These are phyloP conservation scores for Boletus pseudo-olivaceus DNA, from an alignment of 768 basidiomycete species.

Conservation along the genomic window DNA sequence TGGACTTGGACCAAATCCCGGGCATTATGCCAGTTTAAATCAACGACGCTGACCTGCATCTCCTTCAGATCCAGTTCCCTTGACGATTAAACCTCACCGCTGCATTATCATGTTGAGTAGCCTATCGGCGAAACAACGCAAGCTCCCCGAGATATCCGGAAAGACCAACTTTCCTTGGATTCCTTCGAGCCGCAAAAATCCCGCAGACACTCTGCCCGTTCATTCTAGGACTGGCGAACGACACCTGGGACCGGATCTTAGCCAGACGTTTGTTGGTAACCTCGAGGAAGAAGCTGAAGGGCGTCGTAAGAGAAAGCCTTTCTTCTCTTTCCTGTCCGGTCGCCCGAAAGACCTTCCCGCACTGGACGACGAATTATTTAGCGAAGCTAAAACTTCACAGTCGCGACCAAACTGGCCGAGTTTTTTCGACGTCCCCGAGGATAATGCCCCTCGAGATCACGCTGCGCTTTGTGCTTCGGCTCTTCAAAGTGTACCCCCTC, in stretches of 20 bases:
- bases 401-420: slow-evolving; percentile 24
- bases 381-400: slow-evolving; percentile 23
- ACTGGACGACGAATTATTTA: slow-evolving; percentile 26
- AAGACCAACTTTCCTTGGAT: neutral
- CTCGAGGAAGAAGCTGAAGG: slow-evolving; percentile 10
- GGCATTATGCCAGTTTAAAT: neutral
- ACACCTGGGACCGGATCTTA: neutral
- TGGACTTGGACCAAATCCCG: slow-evolving; percentile 1
- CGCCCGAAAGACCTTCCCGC: slow-evolving; percentile 9
- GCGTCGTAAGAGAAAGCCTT: slow-evolving; percentile 3
- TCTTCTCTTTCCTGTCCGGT: slow-evolving; percentile 17
- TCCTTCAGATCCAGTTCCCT: neutral
- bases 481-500: neutral
- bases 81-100: neutral
- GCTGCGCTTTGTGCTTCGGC: slow-evolving; percentile 9
- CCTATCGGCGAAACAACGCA: slow-evolving; percentile 7
- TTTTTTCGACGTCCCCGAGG: slow-evolving; percentile 20
- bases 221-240: neutral
- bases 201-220: neutral
- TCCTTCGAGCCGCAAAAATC: neutral
- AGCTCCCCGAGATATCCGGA: neutral
- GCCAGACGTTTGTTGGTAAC: slow-evolving; percentile 1
- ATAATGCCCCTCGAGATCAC: slow-evolving; percentile 11
- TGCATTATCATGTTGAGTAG: slow-evolving; percentile 10
- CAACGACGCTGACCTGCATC: neutral